Conservation (phyloP, 2,329 filamentous ascomycete species). For the Graphilbum fragrans region DNA sequence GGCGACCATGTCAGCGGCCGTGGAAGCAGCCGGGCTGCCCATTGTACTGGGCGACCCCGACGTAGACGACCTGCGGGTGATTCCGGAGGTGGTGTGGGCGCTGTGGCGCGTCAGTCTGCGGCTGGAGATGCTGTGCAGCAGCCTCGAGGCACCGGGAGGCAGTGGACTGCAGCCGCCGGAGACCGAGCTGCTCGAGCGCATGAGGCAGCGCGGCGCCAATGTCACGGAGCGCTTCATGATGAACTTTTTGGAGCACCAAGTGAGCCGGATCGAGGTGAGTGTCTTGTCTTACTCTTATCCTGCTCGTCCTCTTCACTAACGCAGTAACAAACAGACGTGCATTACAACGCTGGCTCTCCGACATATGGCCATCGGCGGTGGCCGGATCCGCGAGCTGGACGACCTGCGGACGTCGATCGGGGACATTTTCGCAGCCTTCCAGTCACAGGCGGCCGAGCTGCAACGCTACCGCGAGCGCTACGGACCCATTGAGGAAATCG, state of each 20-base stretch:
- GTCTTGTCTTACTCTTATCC: background rate
- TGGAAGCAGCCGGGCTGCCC: background rate
- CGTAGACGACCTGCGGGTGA: slow-evolving; percentile 3
- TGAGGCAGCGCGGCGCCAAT: slow-evolving; percentile 60
- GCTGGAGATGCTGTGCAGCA: slow-evolving; percentile 85
- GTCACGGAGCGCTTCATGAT: slow-evolving; percentile 80
- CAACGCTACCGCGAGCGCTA: slow-evolving; percentile 44
- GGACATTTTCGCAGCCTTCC: slow-evolving; percentile 52
- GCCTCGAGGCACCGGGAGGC: slow-evolving; percentile 59
- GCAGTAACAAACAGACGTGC: slow-evolving; percentile 47
- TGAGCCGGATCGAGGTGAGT: slow-evolving; percentile 87
- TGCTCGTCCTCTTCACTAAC: background rate
- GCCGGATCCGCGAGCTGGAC: slow-evolving; percentile 47
- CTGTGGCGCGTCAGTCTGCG: slow-evolving; percentile 83
- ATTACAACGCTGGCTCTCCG: slow-evolving; percentile 68
- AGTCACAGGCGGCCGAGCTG: slow-evolving; percentile 50
- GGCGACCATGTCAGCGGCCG: background rate
- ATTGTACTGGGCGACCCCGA: slow-evolving; percentile 2
- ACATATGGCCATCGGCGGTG: slow-evolving; percentile 63
- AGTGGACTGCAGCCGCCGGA: slow-evolving; percentile 64
- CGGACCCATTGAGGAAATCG: slow-evolving; percentile 25
- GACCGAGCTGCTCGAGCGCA: slow-evolving; percentile 64
- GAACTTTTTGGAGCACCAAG: slow-evolving; percentile 87
- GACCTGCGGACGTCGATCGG: slow-evolving; percentile 69
- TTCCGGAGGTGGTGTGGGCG: slow-evolving; percentile 67